A percentile compares a stretch with the other conserved stretches of the same genome.
These are phyloP conservation scores for Ceratobasidium sp. DNA, from an alignment of 1,284 basidiomycete genomes.

Conservation along the genomic window DNA sequence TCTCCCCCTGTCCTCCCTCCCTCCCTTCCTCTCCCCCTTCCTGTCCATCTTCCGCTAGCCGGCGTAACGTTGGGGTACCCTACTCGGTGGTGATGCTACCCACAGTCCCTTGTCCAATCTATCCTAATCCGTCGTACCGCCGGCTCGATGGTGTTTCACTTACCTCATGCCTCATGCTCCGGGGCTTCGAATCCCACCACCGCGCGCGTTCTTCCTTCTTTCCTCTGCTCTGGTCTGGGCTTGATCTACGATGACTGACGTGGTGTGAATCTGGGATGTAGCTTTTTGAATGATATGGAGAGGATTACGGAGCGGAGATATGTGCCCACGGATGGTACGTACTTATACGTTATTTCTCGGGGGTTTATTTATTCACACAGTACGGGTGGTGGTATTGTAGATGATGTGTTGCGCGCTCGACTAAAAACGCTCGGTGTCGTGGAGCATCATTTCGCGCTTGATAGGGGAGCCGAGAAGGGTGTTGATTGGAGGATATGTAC, in stretches of 20 bases:
- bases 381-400: conserved; percentile 60
- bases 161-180: background rate
- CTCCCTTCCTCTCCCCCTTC: conserved; percentile 39
- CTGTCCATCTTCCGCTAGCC: no score
- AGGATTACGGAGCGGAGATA: conserved; percentile 83
- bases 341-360: background rate
- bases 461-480: conserved; percentile 59
- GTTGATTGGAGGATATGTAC: conserved; percentile 77
- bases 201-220: background rate
- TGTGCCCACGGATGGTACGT: conserved; percentile 79
- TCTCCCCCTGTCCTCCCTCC: conserved; percentile 38
- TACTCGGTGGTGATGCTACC: conserved; percentile 38
- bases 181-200: background rate
- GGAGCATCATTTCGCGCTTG: conserved; percentile 72
- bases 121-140: conserved; percentile 5
- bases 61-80: no score
- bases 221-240: background rate
- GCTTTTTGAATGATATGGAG: conserved; percentile 81
- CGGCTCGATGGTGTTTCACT: conserved; percentile 6
- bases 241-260: background rate
- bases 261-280: no score
- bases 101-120: conserved; percentile 46
- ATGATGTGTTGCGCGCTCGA: conserved; percentile 78
- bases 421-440: conserved; percentile 82
- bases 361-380: conserved; percentile 2